phyloP scores from a whole-genome alignment of 371 early-diverging fungal genomes.

The Blakeslea trispora region DNA sequence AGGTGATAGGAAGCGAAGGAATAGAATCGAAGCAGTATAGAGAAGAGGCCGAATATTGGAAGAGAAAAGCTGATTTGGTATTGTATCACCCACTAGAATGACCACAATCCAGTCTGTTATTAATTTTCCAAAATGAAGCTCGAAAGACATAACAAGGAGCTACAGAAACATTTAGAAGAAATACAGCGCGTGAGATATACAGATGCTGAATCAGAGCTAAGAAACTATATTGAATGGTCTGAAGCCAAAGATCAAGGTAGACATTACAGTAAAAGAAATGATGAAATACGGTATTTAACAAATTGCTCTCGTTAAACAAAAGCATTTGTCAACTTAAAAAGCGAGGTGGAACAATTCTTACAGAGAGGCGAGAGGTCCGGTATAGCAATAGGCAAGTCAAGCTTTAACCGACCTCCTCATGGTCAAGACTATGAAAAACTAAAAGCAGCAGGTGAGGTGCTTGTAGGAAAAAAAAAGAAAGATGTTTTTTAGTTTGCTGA shows the following conservation, averaged over 20 bases:
- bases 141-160: not conserved
- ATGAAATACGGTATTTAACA: too few species aligned
- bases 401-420: not conserved
- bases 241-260: constrained; percentile 6
- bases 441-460: not conserved
- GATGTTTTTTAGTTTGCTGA: not conserved
- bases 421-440: not conserved
- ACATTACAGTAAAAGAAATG: too few species aligned
- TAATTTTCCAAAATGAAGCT: not conserved
- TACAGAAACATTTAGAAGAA: constrained; percentile 3
- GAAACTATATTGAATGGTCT: not conserved
- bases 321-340: constrained; percentile 3
- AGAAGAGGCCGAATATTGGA: not conserved
- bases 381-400: not conserved
- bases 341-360: not conserved
- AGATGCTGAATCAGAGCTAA: constrained; percentile 10
- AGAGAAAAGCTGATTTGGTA: not conserved
- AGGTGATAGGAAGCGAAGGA: not conserved
- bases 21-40: not conserved
- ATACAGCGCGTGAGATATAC: constrained; percentile 11
- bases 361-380: not conserved
- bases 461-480: not conserved
- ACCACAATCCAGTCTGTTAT: not conserved
- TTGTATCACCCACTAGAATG: not conserved
- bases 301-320: too few species aligned